Evolutionary conservation across 2,329 filamentous ascomycete genomes (phyloP), one percentile per base, ranked within the genome.

Genomic region (Phyllosticta citribraziliensis): DNA sequence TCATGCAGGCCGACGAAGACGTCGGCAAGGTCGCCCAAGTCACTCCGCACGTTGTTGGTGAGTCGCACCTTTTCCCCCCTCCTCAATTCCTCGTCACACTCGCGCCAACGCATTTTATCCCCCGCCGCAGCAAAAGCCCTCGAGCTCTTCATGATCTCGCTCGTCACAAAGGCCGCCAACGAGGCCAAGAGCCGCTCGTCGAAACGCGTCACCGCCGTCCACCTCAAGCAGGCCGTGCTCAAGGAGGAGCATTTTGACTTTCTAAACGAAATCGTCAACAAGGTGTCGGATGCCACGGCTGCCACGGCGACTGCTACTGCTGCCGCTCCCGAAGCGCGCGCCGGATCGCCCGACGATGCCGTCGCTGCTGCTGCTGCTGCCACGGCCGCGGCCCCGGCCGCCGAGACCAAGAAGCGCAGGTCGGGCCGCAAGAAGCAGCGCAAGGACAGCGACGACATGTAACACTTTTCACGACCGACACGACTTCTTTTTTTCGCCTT

Each of bases 1-100:
- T 99, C 70, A 97, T 99, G 94, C 94, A 99, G 76, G 93, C 93
- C 11, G 94, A 99, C 70, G 94, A 99, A 71, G 94, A 99, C 73
- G 92, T 99, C 0, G 94, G 94, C 64, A 99, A 99, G 77, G 94
- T 99, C 10, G 92, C 94, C 3, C 94, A 99, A 75, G 94, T 97
- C 64, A 97, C 94, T 0, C 93, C 93, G 17, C 95, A 96, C 61
- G 94, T 93, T 25, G 93, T 97, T 53, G 85, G 84, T 85, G 81
- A 70, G 83, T 78, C 22, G 53, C 51, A 58, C 52, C 20, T 62
- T 50, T 53, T 27, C 53, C 52, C 54, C 27, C 33, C 53, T 33
- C 56, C 17, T 33, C 22, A 22, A 22, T 22, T n/a, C 54, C 24
- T 30, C 50, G 52, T 56, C 54, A 55, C 53, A 22, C 2, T 22